Evolutionary conservation across 371 early-diverging fungal genomes (phyloP), one percentile per base, ranked within the genome.

Genomic region (Lichtheimia ornata): DNA sequence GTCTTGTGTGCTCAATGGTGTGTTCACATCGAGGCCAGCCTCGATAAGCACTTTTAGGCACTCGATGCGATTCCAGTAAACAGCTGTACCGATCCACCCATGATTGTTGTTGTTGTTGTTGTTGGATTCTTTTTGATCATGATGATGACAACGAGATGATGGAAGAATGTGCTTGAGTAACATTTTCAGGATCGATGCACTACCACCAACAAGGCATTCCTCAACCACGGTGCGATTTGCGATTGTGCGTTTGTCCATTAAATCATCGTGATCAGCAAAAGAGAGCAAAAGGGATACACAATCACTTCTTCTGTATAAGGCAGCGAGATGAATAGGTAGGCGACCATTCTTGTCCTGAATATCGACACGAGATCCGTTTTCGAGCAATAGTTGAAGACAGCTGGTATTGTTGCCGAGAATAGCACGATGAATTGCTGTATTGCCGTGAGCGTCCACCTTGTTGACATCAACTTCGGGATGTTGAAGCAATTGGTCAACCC

Each of bases 341-440:
- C 66, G 67, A 18, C 70, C 68, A 24, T 66, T 27, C 7, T 24
- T 15, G 51, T 63, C 65, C 14, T 30, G 56, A 22, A 78, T 9
- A 52, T 75, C 73, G 9, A 70, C 50, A 9, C 73, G 65, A 1
- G 75, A 73, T 4, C 75, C 72, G 2, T 59, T 24, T 12, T 65
- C 47, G 20, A 80, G 41, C 17, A 80, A 54, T 13, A 58, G 45
- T 7, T 53, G 51, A 0, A 74, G 54, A 25, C 67, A 70, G 2
- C 42, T 64, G 9, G 63, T 17, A 18, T 70, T 69, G 41, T 80
- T 72, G 27, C 59, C 53, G n/a, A 67, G 62, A 17, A 66, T 65
- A 14, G 80, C 80, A 51, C 53, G 58, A 56, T 80, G 72, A 20
- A 76, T 30, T 0, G 80, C 60, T 14, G 80, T 73, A 27, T 66